Evolutionary conservation across 768 basidiomycete genomes (phyloP), one percentile per base, ranked within the genome.

Genomic region (Hericium alpestre): DNA sequence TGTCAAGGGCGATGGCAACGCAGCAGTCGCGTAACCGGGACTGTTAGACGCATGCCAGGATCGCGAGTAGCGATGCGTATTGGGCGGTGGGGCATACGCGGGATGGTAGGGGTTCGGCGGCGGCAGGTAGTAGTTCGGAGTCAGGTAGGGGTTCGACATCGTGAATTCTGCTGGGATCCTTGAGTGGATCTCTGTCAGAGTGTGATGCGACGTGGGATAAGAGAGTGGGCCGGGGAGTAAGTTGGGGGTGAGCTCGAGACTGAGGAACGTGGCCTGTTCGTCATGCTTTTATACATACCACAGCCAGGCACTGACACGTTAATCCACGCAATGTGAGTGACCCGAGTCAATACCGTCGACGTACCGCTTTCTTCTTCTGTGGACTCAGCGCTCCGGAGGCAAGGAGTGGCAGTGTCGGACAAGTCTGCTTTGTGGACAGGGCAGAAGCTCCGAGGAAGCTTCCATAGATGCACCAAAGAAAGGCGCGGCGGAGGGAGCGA

Each of bases 41-140:
- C 58, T 38, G 60, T 55, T 20, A 18, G 15, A 20, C 53, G 40
- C 5, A 58, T 56, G 54, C 58, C 54, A 59, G 0, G 59, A 61
- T 39, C 58, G 54, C 6, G 59, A 58, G 4, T 40, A 15, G 0
- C 59, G 51, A 27, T 61, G 51, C 22, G 41, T 43, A 12, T 47
- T n/a, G 56, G 13, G 59, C 23, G 54, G 37, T 53, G 32, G 15
- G n/a, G 23, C 16, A 12, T 11, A 1, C 37, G 39, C 7, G 12
- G 58, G 27, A 1, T 54, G 60, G 49, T 54, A 60, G 27, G 53
- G 58, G 48, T 61, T 54, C 18, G 55, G 57, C 47, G 53, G 58
- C 39, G 58, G 55, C 11, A 47, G 41, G 52, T 51, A 51, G 49
- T 51, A 51, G 25, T 51, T 15, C 22, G 49, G 49, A 25, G 22